A percentile compares a stretch with the other conserved stretches of the same genome.
phyloP scores from a whole-genome alignment of 345 rosid genomes.

The Salix koriyanagi region DNA sequence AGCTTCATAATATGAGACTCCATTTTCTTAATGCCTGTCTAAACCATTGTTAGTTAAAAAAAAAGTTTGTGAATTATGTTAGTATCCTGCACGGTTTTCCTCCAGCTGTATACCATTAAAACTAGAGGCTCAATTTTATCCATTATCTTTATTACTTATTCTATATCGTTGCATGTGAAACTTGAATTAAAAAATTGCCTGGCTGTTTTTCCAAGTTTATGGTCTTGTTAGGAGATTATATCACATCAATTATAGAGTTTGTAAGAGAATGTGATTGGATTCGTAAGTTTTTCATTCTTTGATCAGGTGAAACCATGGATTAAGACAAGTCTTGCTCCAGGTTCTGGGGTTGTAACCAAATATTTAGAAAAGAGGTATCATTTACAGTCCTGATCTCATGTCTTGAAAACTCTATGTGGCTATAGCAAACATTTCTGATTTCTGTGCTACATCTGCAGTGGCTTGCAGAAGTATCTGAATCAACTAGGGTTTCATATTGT shows the following conservation, averaged over 20 bases:
- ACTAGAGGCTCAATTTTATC: background rate
- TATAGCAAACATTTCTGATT: slow-evolving; percentile 15
- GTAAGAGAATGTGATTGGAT: background rate
- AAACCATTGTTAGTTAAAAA: background rate
- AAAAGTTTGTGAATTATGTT: background rate
- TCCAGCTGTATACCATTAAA: background rate
- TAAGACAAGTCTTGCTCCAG: slow-evolving; percentile 93
- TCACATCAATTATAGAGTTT: background rate
- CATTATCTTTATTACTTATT: background rate
- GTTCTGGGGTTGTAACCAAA: slow-evolving; percentile 93
- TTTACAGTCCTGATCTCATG: background rate
- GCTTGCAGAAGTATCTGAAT: slow-evolving; percentile 73
- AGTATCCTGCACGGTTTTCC: background rate
- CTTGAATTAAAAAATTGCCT: background rate
- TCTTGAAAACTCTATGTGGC: background rate
- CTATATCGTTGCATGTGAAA: background rate
- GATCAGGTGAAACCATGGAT: slow-evolving; percentile 82
- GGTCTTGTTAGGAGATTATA: background rate
- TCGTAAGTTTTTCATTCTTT: background rate
- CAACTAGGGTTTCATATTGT: slow-evolving; percentile 78
- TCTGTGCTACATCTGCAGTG: slow-evolving; percentile 36
- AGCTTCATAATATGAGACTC: background rate
- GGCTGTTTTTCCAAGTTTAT: background rate
- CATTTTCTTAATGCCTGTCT: no score
- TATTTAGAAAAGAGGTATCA: slow-evolving; percentile 64